These are phyloP conservation scores for Botryotinia convoluta DNA, from an alignment of 2,329 filamentous ascomycete species.

Conservation along the genomic window DNA sequence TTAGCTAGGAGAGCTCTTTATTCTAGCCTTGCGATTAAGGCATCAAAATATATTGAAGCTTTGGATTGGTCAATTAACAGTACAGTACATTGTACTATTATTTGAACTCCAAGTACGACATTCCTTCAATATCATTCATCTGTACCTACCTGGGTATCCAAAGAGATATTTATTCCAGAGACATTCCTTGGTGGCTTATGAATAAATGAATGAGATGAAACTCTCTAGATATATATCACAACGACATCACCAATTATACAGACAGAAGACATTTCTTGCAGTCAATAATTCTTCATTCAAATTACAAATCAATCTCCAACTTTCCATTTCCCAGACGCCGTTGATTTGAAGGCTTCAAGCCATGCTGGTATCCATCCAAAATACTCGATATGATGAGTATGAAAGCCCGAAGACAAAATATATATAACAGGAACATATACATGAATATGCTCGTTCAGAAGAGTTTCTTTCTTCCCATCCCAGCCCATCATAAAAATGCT, in stretches of 20 bases:
- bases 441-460: not conserved
- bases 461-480: not conserved
- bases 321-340: not conserved
- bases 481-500: not conserved
- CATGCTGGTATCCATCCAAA: constrained; percentile 17
- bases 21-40: not conserved
- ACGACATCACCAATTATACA: not conserved
- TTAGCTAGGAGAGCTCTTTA: not conserved
- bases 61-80: not conserved
- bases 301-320: not conserved
- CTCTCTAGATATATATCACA: not conserved
- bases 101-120: not conserved
- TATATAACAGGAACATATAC: not conserved
- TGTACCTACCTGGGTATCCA: not conserved
- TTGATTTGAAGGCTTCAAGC: not conserved
- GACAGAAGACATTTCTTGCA: not conserved
- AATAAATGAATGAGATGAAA: not conserved
- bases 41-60: not conserved
- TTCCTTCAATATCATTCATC: not conserved
- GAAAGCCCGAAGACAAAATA: not conserved
- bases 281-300: not conserved
- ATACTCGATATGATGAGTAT: not conserved
- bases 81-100: not conserved
- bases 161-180: not conserved
- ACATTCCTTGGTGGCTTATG: not conserved